Evolutionary conservation across 2,329 filamentous ascomycete species (phyloP).

Genomic region (Diaporthe citriasiana): DNA sequence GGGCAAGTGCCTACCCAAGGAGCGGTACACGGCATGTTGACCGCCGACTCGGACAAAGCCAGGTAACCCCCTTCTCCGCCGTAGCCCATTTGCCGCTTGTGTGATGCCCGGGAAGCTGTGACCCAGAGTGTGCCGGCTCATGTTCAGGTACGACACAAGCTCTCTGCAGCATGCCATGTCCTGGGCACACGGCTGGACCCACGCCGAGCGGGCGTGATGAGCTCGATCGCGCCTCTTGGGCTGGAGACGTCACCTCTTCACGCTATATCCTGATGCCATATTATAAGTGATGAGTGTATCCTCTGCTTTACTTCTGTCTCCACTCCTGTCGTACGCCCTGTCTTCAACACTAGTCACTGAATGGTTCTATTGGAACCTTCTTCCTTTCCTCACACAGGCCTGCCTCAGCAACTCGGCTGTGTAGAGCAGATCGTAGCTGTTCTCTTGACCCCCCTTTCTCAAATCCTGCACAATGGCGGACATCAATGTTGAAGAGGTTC

Average conservation of each 20-base stretch:
- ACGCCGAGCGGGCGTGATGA: conserved; percentile 3
- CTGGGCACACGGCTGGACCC: conserved; percentile 21
- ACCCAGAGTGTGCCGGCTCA: conserved; percentile 14
- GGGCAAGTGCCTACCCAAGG: neutral
- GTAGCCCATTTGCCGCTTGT: neutral
- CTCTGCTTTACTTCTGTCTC: neutral
- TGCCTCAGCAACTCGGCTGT: neutral
- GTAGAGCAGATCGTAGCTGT: neutral
- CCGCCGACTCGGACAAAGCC: conserved; percentile 18
- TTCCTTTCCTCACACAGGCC: neutral
- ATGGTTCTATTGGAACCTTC: neutral
- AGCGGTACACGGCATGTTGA: neutral
- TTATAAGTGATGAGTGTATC: conserved; percentile 5
- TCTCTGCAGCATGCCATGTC: conserved; percentile 14
- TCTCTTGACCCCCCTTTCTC: neutral
- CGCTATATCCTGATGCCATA: neutral
- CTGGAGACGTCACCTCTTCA: conserved; percentile 11
- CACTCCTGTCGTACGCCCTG: neutral
- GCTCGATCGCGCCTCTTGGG: neutral
- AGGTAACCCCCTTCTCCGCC: neutral
- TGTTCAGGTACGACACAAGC: conserved; percentile 26
- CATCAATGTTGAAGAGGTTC: conserved; percentile 67
- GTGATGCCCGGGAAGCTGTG: conserved; percentile 20
- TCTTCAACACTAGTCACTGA: conserved; percentile 1
- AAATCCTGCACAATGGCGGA: conserved; percentile 59